Evolutionary conservation across 441 rosid genomes (phyloP), one percentile per base, ranked within the genome.

Genomic region (Flueggea neowawraea): DNA sequence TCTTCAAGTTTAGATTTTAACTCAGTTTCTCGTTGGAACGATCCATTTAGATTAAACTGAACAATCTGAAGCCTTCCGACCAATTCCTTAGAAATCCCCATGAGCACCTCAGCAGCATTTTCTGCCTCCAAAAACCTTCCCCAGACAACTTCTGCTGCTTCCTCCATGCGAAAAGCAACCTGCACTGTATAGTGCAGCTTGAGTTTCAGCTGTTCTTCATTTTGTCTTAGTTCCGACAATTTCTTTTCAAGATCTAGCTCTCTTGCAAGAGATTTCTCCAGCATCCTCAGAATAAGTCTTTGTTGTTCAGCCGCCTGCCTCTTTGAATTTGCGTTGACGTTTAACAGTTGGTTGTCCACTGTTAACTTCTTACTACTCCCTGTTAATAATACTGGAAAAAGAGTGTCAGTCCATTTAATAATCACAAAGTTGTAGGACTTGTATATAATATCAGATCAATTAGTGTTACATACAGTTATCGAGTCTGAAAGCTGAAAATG

Each of bases 71-170:
- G 80, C 61, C 67, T 78, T 2, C 90, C 92, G 22, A 79, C 71
- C 73, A 89, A 57, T 51, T 88, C 97, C 75, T 86, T 91, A 41
- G 97, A 91, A 65, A 89, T 78, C 49, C 99, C 95, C 84, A 80
- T 89, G 54, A 91, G 85, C 64, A 91, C 94, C 78, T 83, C 94
- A 6, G 96, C 69, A 64, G 86, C 82, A 76, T 95, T 95, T 44
- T 91, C 97, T 2, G 99, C 96, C 78, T 91, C 99, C 9, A 95
- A 71, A 79, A 91, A 91, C 73, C 95, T 78, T 75, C 92, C 97
- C 94, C 88, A 87, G 43, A 91, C 84, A 53, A 87, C 90, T 80
- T 87, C 96, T 15, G 96, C 86, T 0, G 96, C 97, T 84, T 91
- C 99, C 78, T 95, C 97, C 95, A 95, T 91, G 73, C 84, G 85